A percentile compares a stretch with the other conserved stretches of the same genome.
Evolutionary conservation across 805 yeast species (phyloP).

Genomic region (Monosporozyma yasuniensis): DNA sequence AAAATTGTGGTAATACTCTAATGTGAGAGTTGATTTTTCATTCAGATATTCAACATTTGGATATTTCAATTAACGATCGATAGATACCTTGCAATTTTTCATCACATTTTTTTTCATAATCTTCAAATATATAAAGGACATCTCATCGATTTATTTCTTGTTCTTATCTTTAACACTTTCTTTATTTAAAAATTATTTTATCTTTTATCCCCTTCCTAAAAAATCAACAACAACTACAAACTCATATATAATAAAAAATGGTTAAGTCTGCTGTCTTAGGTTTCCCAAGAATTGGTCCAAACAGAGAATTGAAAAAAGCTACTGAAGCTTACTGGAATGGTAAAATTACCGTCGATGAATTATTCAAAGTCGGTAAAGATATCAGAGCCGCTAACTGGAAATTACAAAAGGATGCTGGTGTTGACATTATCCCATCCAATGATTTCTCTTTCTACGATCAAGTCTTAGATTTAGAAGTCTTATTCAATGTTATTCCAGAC

Average conservation of each 20-base stretch:
- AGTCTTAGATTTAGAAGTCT: conserved; percentile 80
- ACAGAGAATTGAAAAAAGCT: conserved; percentile 97
- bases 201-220: background rate
- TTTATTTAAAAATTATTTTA: background rate
- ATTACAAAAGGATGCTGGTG: conserved; percentile 94
- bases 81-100: no score
- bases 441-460: conserved; percentile 98
- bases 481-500: conserved; percentile 94
- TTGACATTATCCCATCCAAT: conserved; percentile 92
- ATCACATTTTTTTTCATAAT: background rate
- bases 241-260: conserved; percentile 44
- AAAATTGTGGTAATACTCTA: no score
- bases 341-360: conserved; percentile 78
- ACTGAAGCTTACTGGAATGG: conserved; percentile 99
- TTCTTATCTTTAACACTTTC: background rate
- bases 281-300: conserved; percentile 99
- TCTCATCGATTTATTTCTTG: background rate
- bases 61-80: no score
- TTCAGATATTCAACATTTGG: no score
- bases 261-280: conserved; percentile 96
- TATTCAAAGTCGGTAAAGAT: conserved; percentile 86
- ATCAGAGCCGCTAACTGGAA: conserved; percentile 96
- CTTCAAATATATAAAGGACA: background rate
- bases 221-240: background rate
- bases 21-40: no score